phyloP scores from a whole-genome alignment of 495 filamentous ascomycete genomes.

The Podospora appendiculata region DNA sequence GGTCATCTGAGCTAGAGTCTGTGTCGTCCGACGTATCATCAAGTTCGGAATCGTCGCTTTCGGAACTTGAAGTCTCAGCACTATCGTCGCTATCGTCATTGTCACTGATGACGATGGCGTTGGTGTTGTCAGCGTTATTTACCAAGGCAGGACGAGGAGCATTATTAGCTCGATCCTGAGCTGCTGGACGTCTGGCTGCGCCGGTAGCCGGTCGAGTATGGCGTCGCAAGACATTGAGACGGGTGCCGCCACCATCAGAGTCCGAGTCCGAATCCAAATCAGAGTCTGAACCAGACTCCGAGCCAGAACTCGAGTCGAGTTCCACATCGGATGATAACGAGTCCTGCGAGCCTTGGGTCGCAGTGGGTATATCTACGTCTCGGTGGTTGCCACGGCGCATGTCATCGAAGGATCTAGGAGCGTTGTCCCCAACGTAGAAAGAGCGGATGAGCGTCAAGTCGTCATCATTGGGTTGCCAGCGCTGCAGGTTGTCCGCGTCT shows the following conservation, averaged over 20 bases:
- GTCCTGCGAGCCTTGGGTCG: neutral
- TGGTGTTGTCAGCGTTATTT: neutral
- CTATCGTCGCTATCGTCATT: neutral
- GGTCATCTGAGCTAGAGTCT: too few species aligned
- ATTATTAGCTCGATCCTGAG: neutral
- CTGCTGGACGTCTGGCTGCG: too few species aligned
- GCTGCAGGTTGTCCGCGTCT: neutral
- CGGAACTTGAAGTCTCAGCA: neutral
- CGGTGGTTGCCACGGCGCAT: constrained; percentile 1
- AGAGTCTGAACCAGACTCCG: neutral
- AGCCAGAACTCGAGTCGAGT: neutral
- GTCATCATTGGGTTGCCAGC: constrained; percentile 13
- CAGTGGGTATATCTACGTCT: constrained; percentile 6
- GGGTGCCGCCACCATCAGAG: neutral
- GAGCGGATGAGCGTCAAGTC: constrained; percentile 13
- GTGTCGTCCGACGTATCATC: too few species aligned
- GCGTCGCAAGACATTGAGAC: too few species aligned
- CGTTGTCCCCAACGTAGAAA: constrained; percentile 17
- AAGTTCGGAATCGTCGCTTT: too few species aligned
- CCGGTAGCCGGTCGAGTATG: too few species aligned
- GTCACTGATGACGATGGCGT: neutral
- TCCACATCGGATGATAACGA: too few species aligned
- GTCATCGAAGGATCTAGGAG: constrained; percentile 11
- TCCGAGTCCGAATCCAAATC: neutral
- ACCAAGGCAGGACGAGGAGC: neutral